Conservation (phyloP, 306 rosid genomes). For the Oxytropis ochrocephala region DNA sequence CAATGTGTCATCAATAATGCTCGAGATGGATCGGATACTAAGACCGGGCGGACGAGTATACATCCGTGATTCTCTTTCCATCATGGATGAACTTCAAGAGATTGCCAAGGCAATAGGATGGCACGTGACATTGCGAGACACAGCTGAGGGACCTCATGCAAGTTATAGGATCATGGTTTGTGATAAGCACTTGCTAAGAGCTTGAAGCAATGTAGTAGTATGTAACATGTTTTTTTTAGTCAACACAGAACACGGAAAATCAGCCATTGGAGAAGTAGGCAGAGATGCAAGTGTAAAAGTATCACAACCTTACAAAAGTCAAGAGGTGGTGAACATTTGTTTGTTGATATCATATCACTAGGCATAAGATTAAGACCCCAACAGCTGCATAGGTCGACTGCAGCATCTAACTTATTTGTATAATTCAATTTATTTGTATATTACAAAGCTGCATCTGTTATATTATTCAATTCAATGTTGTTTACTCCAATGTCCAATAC, state of each 20-base stretch:
- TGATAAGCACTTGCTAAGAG: slow-evolving; percentile 63
- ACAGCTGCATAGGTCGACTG: neutral
- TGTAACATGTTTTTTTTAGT: neutral
- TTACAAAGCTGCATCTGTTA: slow-evolving; percentile 9
- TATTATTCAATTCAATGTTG: neutral
- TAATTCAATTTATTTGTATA: slow-evolving; percentile 25
- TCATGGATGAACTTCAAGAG: slow-evolving; percentile 85
- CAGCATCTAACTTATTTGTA: slow-evolving; percentile 25
- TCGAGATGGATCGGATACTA: slow-evolving; percentile 94
- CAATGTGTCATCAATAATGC: slow-evolving; percentile 76
- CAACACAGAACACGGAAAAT: neutral
- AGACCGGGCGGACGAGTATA: slow-evolving; percentile 83
- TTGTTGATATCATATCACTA: slow-evolving; percentile 4
- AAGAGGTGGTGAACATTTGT: neutral
- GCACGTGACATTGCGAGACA: slow-evolving; percentile 57
- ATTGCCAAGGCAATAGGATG: slow-evolving; percentile 87
- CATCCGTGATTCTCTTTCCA: slow-evolving; percentile 63
- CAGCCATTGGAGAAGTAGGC: slow-evolving; percentile 8
- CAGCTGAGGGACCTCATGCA: slow-evolving; percentile 87
- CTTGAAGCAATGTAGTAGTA: slow-evolving; percentile 31
- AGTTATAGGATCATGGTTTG: slow-evolving; percentile 73
- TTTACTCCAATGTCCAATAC: neutral
- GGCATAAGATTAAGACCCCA: slow-evolving; percentile 14
- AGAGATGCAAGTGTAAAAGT: slow-evolving; percentile 19
- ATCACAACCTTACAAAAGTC: slow-evolving; percentile 1